These are phyloP conservation scores for Fusarium setosum DNA, from an alignment of 2,329 filamentous ascomycete genomes.

Conservation along the genomic window DNA sequence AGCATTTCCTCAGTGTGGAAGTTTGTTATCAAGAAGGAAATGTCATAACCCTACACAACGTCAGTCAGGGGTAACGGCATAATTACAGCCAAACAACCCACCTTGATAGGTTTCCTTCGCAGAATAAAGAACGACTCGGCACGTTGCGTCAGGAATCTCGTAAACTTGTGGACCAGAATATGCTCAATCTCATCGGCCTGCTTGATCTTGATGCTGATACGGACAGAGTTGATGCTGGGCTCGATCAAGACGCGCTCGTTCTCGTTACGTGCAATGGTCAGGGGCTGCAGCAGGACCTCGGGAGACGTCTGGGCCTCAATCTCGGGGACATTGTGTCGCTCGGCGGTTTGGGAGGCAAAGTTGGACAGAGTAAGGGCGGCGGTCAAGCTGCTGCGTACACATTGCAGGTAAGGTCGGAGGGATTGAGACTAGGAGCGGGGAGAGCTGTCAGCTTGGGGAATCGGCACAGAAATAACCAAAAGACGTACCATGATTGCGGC, in stretches of 20 bases:
- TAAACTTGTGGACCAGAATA: conserved; percentile 98
- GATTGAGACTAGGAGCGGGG: conserved; percentile 81
- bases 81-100: conserved; percentile 52
- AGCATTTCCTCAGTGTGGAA: conserved; percentile 99
- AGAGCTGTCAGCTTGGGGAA: conserved; percentile 33
- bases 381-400: conserved; percentile 92
- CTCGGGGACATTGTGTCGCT: conserved; percentile 98
- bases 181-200: conserved; percentile 99
- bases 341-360: conserved; percentile 96
- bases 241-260: conserved; percentile 97
- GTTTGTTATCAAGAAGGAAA: conserved; percentile 98
- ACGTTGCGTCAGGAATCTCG: conserved; percentile 82
- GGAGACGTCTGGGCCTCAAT: conserved; percentile 94
- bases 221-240: conserved; percentile 95
- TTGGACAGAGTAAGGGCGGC: conserved; percentile 90
- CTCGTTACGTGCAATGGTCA: conserved; percentile 93
- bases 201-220: conserved; percentile 98
- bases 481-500: conserved; percentile 34
- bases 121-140: conserved; percentile 98
- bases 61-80: conserved; percentile 27
- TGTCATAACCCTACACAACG: conserved; percentile 85
- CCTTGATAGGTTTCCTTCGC: conserved; percentile 93
- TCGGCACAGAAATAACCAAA: background rate
- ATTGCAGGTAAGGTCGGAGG: conserved; percentile 94
- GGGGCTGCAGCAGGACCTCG: conserved; percentile 90